Evolutionary conservation across 2,329 filamentous ascomycete genomes (phyloP), one percentile per base, ranked within the genome.

Genomic region (Pseudodiploospora longispora): DNA sequence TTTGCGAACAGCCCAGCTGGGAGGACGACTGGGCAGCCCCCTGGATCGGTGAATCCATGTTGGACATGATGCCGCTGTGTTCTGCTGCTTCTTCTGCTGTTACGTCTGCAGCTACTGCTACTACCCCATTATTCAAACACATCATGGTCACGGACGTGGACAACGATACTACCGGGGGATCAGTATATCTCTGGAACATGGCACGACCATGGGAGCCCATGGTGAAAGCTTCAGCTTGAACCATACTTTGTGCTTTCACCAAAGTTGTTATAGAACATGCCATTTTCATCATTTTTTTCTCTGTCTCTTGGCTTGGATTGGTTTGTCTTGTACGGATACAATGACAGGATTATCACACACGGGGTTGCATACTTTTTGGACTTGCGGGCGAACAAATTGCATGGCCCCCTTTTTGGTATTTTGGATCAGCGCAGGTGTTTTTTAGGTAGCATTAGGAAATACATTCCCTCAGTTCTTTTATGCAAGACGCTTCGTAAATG

Each of bases 191-290:
- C 34, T 69, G 66, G 66, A 67, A 69, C 47, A 47, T 64, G 51
- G 56, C 61, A 10, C 54, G 56, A 30, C 66, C 66, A 32, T 69
- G 66, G 66, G 66, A 69, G 49, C 66, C 66, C 6, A 66, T 69
- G 60, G 59, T 68, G n/a, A 64, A 60, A 49, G 65, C 64, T 6
- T 56, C 55, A 9, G 63, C 59, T n/a, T 65, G 42, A 54, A 34
- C 19, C 19, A 19, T 19, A 19, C 19, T 19, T 19, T 19, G 19
- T 19, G 19, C 19, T 19, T 19, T 19, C 19, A 19, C 19, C 19
- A 19, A 19, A 19, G 19, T 19, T 19, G 19, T 19, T 19, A 19
- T 19, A 19, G 19, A 19, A 19, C 3, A 19, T 19, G 2, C 3
- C 19, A 19, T 19, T 19, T 19, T 19, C 19, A 19, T 19, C 19